Evolutionary conservation across 1,139 yeast genomes (phyloP).

Genomic region (Spencermartinsiella ligniputridi): DNA sequence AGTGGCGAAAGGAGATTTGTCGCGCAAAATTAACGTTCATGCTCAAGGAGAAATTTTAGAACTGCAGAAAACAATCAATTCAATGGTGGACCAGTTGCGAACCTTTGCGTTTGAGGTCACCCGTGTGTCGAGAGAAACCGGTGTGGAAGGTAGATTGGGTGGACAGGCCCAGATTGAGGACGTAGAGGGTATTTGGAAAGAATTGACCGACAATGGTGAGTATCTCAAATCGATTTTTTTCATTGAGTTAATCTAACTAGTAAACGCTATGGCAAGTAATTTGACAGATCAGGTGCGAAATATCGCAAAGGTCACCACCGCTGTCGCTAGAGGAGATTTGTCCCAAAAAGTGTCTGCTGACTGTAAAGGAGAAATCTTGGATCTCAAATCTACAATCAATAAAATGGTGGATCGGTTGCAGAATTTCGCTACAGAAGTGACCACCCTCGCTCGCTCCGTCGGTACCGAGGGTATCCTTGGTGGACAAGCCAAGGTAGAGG

Average conservation of each 20-base stretch:
- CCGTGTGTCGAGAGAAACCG: conserved; percentile 83
- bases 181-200: conserved; percentile 88
- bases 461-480: conserved; percentile 89
- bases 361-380: conserved; percentile 83
- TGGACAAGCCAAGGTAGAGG: conserved; percentile 88
- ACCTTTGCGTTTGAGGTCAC: conserved; percentile 87
- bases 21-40: conserved; percentile 73
- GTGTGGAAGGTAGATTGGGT: conserved; percentile 81
- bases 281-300: conserved; percentile 84
- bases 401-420: conserved; percentile 88
- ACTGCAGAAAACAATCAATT: conserved; percentile 72
- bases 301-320: conserved; percentile 87
- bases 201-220: conserved; percentile 68
- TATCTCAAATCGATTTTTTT: too few relatives aligned
- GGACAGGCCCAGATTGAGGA: conserved; percentile 84
- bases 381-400: conserved; percentile 71
- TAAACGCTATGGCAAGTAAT: conserved; percentile 86
- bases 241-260: too few relatives aligned
- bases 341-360: conserved; percentile 84
- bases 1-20: conserved; percentile 74
- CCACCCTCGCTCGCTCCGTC: conserved; percentile 81
- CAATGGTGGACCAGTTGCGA: conserved; percentile 85
- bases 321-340: conserved; percentile 87
- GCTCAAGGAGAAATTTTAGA: conserved; percentile 82
- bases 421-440: conserved; percentile 84